A percentile compares a stretch with the other conserved stretches of the same genome.
Evolutionary conservation across 202 grass and related monocot species (phyloP).

Genomic region (Brachypodium distachyon): DNA sequence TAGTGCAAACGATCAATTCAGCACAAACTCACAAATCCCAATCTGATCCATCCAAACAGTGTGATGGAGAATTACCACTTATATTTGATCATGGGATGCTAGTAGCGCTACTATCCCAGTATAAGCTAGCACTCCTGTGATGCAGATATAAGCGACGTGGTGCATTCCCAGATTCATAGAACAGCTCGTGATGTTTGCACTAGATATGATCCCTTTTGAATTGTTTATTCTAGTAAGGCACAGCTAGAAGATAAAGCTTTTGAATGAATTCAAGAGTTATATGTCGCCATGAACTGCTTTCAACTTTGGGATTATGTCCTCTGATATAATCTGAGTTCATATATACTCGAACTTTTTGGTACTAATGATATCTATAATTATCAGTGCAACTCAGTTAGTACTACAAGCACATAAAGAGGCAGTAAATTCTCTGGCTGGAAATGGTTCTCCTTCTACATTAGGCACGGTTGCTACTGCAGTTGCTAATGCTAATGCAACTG

Average conservation of each 20-base stretch:
- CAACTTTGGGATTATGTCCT: neutral
- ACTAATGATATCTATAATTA: conserved; percentile 14
- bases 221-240: neutral
- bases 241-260: neutral
- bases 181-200: neutral
- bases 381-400: conserved; percentile 84
- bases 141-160: neutral
- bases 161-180: neutral
- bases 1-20: neutral
- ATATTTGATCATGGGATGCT: neutral
- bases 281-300: neutral
- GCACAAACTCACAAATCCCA: neutral
- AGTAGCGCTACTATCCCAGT: neutral
- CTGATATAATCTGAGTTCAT: neutral
- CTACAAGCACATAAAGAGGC: conserved; percentile 89
- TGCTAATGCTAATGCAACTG: conserved; percentile 82
- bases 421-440: conserved; percentile 81
- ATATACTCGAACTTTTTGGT: neutral
- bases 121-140: neutral
- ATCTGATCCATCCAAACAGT: neutral
- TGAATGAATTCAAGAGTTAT: neutral
- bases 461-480: conserved; percentile 90
- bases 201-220: neutral
- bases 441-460: conserved; percentile 52
- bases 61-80: neutral